A percentile compares a stretch with the other conserved stretches of the same genome.
Conservation (phyloP, 176 grass and related monocot genomes). For the Themeda triandra region DNA sequence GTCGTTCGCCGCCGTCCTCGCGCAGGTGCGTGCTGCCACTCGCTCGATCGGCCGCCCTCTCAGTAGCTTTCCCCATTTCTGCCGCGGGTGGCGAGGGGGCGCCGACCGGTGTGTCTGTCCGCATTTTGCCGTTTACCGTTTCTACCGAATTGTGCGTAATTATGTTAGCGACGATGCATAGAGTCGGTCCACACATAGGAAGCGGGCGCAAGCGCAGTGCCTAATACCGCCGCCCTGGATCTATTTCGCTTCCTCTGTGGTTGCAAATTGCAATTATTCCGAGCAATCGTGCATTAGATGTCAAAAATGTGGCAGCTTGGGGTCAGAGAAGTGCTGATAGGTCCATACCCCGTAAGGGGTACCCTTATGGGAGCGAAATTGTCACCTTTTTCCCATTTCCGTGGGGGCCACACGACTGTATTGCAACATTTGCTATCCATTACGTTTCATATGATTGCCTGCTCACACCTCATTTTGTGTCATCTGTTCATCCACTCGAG, state of each 20-base stretch:
- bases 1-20: constrained; percentile 78
- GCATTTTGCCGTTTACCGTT: not conserved
- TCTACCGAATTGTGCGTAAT: not conserved
- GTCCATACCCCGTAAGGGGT: not conserved
- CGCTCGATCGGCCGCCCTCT: no score
- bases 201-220: not conserved
- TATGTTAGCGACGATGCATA: not conserved
- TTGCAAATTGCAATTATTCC: not conserved
- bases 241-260: not conserved
- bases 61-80: not conserved
- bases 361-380: not conserved
- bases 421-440: not conserved
- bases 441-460: not conserved
- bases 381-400: not conserved
- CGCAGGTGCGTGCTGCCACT: constrained; percentile 46
- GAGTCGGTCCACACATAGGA: not conserved
- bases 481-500: not conserved
- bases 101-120: not conserved
- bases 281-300: not conserved
- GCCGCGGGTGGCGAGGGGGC: not conserved
- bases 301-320: not conserved
- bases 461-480: not conserved
- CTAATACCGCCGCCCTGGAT: not conserved
- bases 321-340: not conserved
- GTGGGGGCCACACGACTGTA: not conserved